Evolutionary conservation across 345 rosid genomes (phyloP).

Genomic region (Xanthoceras sorbifolium): DNA sequence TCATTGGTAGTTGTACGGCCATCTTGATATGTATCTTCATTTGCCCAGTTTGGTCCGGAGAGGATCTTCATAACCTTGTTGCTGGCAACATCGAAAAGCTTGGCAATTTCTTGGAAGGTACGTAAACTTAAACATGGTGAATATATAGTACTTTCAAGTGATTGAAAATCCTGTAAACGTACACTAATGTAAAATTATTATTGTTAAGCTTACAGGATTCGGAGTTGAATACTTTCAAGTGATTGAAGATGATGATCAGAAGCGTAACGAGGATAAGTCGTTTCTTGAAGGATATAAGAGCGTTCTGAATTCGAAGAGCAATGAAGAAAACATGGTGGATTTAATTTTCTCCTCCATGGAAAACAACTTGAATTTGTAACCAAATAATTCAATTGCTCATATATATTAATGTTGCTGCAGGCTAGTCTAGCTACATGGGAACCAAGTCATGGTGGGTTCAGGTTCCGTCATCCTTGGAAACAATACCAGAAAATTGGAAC

Average conservation of each 20-base stretch:
- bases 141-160: too few relatives aligned
- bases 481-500: conserved; percentile 42
- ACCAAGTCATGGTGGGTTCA: conserved; percentile 49
- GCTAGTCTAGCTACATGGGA: conserved; percentile 54
- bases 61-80: conserved; percentile 30
- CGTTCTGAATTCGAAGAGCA: conserved; percentile 33
- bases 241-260: not conserved
- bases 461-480: conserved; percentile 49
- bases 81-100: conserved; percentile 30
- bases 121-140: too few relatives aligned
- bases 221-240: conserved; percentile 22
- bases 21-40: conserved; percentile 18
- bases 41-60: conserved; percentile 33
- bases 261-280: conserved; percentile 5
- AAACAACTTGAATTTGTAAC: not conserved
- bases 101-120: conserved; percentile 34
- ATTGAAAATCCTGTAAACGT: too few relatives aligned
- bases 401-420: conserved; percentile 21
- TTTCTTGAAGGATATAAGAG: conserved; percentile 32
- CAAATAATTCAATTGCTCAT: not conserved
- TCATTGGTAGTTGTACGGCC: conserved; percentile 30
- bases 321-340: conserved; percentile 40
- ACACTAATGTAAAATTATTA: too few relatives aligned
- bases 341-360: not conserved
- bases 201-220: conserved; percentile 21